phyloP scores from a whole-genome alignment of 441 rosid species.

The Corymbia calophylla region DNA sequence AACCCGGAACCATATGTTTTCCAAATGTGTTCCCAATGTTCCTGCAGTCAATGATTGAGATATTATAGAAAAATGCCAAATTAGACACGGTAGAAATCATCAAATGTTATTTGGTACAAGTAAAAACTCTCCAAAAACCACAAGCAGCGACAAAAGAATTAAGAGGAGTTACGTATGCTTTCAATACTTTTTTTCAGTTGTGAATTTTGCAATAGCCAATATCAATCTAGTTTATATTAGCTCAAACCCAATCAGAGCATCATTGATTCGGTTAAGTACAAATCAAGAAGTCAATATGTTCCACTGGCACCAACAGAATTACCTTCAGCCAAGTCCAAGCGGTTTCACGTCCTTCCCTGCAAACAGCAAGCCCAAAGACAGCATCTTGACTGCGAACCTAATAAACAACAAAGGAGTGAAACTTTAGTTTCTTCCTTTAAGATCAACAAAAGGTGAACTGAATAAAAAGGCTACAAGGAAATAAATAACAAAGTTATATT shows the following conservation, averaged over 20 bases:
- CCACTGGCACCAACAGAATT: neutral
- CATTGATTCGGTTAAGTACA: neutral
- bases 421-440: neutral
- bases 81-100: neutral
- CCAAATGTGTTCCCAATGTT: slow-evolving; percentile 70
- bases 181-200: neutral
- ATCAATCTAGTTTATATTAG: neutral
- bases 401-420: neutral
- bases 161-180: neutral
- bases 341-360: slow-evolving; percentile 79
- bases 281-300: neutral
- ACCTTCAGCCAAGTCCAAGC: slow-evolving; percentile 94
- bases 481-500: neutral
- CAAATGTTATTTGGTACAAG: neutral
- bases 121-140: neutral
- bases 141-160: neutral
- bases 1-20: slow-evolving; percentile 74
- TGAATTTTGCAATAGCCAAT: neutral
- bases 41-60: slow-evolving; percentile 26
- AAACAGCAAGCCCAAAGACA: slow-evolving; percentile 54
- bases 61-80: neutral
- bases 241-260: neutral
- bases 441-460: neutral
- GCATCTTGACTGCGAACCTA: slow-evolving; percentile 92
- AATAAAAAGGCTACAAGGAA: neutral